These are phyloP conservation scores for Phlegmacium glaucopus DNA, from an alignment of 768 basidiomycete genomes.

Conservation along the genomic window DNA sequence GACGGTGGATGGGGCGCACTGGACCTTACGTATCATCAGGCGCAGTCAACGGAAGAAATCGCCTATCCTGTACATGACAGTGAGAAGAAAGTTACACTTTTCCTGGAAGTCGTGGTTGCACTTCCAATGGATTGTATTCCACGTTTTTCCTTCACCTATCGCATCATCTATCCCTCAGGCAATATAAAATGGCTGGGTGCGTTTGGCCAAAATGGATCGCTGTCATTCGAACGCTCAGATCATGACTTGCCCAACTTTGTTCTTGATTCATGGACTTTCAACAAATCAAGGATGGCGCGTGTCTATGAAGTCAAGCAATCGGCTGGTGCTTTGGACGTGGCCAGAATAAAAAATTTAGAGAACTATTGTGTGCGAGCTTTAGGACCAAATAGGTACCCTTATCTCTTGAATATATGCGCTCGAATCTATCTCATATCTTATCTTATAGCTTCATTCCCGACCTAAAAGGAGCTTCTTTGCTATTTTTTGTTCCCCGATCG, in stretches of 20 bases:
- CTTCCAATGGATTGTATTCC: constrained; percentile 2
- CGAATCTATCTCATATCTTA: not conserved
- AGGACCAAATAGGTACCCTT: constrained; percentile 15
- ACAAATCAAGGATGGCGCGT: not conserved
- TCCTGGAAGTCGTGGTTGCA: constrained; percentile 5
- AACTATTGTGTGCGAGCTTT: constrained; percentile 19
- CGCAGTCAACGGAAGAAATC: constrained; percentile 1
- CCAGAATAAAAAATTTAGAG: constrained; percentile 3
- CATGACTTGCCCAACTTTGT: constrained; percentile 9
- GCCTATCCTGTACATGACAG: not conserved
- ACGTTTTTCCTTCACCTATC: constrained; percentile 45
- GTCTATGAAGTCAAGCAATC: not conserved
- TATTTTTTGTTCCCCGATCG: constrained; percentile 30
- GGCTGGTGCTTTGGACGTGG: constrained; percentile 9
- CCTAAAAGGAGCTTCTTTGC: constrained; percentile 21
- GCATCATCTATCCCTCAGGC: constrained; percentile 41
- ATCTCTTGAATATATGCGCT: not conserved
- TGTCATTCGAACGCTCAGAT: constrained; percentile 24
- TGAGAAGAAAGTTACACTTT: not conserved
- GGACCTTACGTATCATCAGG: constrained; percentile 21
- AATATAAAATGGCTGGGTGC: constrained; percentile 44
- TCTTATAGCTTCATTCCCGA: constrained; percentile 15
- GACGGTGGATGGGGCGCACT: constrained; percentile 31
- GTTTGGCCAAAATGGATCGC: constrained; percentile 39
- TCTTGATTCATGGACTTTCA: constrained; percentile 17